Conservation (phyloP, 2,329 filamentous ascomycete genomes). For the Venturia pyrina region DNA sequence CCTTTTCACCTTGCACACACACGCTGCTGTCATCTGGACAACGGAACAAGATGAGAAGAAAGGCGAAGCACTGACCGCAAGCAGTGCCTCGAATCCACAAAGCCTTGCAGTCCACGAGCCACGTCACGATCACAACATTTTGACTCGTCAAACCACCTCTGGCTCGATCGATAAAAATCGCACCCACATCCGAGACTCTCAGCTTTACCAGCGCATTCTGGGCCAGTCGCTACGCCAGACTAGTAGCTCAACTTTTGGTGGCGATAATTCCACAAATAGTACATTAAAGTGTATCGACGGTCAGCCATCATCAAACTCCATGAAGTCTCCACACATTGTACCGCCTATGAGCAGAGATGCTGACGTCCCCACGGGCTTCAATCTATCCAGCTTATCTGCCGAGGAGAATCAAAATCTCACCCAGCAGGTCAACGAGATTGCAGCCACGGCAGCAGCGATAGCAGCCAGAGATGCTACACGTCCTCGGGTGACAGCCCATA, state of each 20-base stretch:
- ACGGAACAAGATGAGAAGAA: constrained; percentile 52
- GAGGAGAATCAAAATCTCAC: constrained; percentile 74
- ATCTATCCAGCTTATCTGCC: constrained; percentile 59
- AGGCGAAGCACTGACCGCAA: constrained; percentile 27
- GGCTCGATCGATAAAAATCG: constrained; percentile 20
- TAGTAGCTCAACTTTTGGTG: constrained; percentile 52
- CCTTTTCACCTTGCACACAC: constrained; percentile 90
- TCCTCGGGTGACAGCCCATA: neutral
- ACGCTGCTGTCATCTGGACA: constrained; percentile 96
- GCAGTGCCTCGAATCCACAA: constrained; percentile 20
- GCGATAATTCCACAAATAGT: constrained; percentile 21
- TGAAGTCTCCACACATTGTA: constrained; percentile 51
- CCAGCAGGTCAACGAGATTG: constrained; percentile 85
- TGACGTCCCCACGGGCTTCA: constrained; percentile 36
- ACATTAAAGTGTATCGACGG: constrained; percentile 15
- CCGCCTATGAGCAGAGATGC: constrained; percentile 54
- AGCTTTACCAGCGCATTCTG: constrained; percentile 86
- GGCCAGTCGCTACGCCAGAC: constrained; percentile 82
- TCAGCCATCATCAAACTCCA: constrained; percentile 22
- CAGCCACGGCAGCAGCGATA: constrained; percentile 79
- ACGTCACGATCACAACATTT: neutral
- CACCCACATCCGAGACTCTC: constrained; percentile 69
- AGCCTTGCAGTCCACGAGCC: neutral
- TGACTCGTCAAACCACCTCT: constrained; percentile 15
- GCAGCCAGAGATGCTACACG: constrained; percentile 65